phyloP scores from a whole-genome alignment of 495 filamentous ascomycete genomes.

The Copromyces sp. region DNA sequence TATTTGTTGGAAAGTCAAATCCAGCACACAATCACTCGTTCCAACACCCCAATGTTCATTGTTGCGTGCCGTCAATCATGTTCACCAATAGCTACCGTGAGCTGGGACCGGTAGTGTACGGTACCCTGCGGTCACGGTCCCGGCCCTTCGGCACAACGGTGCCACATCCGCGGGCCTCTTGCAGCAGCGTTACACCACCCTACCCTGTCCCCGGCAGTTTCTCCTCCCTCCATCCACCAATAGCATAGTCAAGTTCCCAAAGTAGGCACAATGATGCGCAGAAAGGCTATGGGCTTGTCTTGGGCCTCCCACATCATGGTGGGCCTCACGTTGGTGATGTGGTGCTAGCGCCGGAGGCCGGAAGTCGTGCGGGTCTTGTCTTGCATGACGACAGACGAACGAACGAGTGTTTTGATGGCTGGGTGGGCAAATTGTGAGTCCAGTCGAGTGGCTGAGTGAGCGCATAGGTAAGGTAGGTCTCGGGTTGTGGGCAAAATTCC shows the following conservation, averaged over 20 bases:
- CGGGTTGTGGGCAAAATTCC: not conserved
- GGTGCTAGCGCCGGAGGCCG: not conserved
- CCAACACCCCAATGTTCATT: not conserved
- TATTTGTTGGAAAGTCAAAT: not conserved
- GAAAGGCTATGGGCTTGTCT: not conserved
- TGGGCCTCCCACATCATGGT: not conserved
- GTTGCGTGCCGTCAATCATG: not conserved
- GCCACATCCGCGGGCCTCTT: not conserved
- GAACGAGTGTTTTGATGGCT: no score
- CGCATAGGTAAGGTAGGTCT: not conserved
- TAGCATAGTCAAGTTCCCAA: not conserved
- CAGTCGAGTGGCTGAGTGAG: not conserved
- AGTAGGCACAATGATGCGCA: not conserved
- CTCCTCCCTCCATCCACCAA: not conserved
- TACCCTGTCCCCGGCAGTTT: not conserved
- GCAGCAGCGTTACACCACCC: not conserved
- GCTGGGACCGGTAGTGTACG: not conserved
- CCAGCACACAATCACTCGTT: not conserved
- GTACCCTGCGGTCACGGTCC: no score
- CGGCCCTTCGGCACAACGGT: not conserved
- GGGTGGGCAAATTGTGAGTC: not conserved
- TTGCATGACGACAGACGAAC: not conserved
- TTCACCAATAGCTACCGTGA: not conserved
- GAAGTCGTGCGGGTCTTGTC: not conserved
- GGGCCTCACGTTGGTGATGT: not conserved